Evolutionary conservation across 2,329 filamentous ascomycete species (phyloP).

Genomic region (Fusarium circinatum): DNA sequence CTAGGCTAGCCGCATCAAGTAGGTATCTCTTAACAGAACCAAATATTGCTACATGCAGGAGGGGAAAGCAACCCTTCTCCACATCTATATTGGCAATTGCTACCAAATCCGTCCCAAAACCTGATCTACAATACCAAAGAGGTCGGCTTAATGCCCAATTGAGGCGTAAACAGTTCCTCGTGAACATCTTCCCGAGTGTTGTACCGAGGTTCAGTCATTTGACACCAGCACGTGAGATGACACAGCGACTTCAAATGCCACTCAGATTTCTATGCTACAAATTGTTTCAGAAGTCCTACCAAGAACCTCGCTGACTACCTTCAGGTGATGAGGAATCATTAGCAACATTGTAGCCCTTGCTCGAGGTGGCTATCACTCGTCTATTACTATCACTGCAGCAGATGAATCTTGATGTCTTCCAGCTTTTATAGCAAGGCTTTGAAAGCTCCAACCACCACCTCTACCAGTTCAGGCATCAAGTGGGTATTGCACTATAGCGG

Average conservation of each 20-base stretch:
- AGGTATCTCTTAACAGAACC: neutral
- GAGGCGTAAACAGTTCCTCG: neutral
- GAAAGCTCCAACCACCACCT: no score
- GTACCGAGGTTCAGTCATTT: neutral
- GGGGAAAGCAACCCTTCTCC: neutral
- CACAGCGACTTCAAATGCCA: neutral
- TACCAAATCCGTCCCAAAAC: neutral
- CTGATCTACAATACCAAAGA: accelerated
- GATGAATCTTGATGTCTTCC: accelerated
- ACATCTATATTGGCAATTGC: neutral
- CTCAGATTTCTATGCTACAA: accelerated
- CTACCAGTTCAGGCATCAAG: no score
- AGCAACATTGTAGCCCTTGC: accelerated
- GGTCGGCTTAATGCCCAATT: neutral
- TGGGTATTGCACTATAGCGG: no score
- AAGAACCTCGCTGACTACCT: accelerated
- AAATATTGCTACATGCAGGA: neutral
- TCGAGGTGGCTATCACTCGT: neutral
- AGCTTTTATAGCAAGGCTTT: accelerated
- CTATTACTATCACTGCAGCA: neutral
- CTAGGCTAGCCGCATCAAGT: neutral
- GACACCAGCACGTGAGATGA: neutral
- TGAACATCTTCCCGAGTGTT: neutral
- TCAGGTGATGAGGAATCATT: accelerated
- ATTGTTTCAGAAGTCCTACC: accelerated